Conservation (phyloP, 176 grass and related monocot genomes). For the Oryza australiensis region DNA sequence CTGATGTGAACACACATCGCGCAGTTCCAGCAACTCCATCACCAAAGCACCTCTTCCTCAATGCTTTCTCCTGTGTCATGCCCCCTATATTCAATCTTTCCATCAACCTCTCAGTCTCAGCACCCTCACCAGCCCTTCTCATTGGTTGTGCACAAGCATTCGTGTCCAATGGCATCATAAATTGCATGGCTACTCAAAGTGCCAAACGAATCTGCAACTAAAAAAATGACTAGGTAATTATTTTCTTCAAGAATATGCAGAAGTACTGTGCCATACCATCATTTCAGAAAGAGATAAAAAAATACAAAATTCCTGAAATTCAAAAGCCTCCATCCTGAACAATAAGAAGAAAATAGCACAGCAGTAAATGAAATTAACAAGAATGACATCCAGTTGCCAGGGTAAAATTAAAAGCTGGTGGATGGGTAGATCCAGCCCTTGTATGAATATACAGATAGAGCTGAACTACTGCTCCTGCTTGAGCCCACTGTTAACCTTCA, state of each 20-base stretch:
- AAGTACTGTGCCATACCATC: not conserved
- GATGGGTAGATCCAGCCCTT: not conserved
- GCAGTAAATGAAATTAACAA: not conserved
- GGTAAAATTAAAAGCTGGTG: not conserved
- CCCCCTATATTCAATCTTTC: conserved; percentile 42
- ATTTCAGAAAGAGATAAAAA: not conserved
- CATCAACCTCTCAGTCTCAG: conserved; percentile 25
- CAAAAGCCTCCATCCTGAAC: not conserved
- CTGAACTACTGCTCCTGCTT: not conserved
- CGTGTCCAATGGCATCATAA: conserved; percentile 33
- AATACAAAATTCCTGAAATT: not conserved
- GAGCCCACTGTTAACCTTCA: not conserved
- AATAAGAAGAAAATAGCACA: not conserved
- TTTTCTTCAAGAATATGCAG: not conserved
- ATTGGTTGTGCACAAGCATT: conserved; percentile 33
- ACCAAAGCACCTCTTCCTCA: conserved; percentile 47
- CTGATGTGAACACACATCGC: conserved; percentile 45
- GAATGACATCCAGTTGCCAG: not conserved
- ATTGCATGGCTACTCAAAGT: conserved; percentile 42
- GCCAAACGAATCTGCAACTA: not conserved
- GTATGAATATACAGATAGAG: not conserved
- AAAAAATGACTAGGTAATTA: conserved; percentile 17
- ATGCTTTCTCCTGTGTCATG: conserved; percentile 38
- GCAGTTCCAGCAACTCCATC: conserved; percentile 21
- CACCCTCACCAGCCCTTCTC: conserved; percentile 28